These are phyloP conservation scores for Kandelia obovata DNA, from an alignment of 345 rosid species.

Conservation along the genomic window DNA sequence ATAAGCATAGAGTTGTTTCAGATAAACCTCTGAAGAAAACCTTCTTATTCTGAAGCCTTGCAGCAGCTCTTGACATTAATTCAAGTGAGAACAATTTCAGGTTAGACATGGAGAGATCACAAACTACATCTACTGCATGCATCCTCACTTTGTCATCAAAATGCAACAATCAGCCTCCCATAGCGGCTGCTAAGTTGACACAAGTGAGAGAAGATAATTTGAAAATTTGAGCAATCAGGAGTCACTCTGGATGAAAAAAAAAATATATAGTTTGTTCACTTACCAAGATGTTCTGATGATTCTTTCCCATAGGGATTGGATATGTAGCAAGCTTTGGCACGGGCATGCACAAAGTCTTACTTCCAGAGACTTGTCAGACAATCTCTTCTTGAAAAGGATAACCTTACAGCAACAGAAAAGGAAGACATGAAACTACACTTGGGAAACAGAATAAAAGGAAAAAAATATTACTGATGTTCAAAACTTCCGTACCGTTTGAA, in stretches of 20 bases:
- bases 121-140: slow-evolving; percentile 64
- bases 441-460: too few relatives aligned
- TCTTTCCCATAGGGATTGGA: slow-evolving; percentile 53
- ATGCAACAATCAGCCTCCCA: slow-evolving; percentile 74
- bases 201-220: not conserved
- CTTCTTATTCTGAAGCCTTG: slow-evolving; percentile 96
- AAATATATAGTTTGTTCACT: slow-evolving; percentile 11
- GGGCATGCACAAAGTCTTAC: slow-evolving; percentile 74
- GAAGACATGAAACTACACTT: not conserved
- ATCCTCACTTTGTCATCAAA: slow-evolving; percentile 80
- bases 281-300: slow-evolving; percentile 62
- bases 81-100: slow-evolving; percentile 45
- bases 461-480: not conserved
- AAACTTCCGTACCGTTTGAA: slow-evolving; percentile 4
- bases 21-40: slow-evolving; percentile 27
- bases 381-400: slow-evolving; percentile 59
- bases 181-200: slow-evolving; percentile 52
- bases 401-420: not conserved
- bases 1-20: not conserved
- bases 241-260: slow-evolving; percentile 10
- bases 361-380: slow-evolving; percentile 82
- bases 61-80: slow-evolving; percentile 56
- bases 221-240: slow-evolving; percentile 15
- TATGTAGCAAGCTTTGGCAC: slow-evolving; percentile 65
- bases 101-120: slow-evolving; percentile 70